Evolutionary conservation across 192 early-diverging fungal species (phyloP).

Genomic region (Coemansia biformis): DNA sequence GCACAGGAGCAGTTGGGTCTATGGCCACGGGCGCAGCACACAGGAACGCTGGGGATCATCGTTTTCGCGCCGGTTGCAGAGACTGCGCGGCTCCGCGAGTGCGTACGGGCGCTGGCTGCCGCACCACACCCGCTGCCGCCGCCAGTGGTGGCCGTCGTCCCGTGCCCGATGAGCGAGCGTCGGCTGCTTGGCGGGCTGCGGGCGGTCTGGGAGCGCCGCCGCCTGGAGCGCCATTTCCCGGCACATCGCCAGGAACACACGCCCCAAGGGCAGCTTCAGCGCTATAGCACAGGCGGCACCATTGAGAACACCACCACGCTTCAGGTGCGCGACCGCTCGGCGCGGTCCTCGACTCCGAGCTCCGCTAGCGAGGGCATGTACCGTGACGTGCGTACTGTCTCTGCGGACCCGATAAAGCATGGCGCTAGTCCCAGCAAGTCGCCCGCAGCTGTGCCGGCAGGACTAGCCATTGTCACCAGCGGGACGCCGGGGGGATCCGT

Average conservation of each 20-base stretch:
- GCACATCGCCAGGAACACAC: not conserved
- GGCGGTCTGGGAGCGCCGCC: slow-evolving; percentile 25
- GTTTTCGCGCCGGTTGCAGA: slow-evolving; percentile 21
- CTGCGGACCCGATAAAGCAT: no score
- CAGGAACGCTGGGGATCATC: slow-evolving; percentile 34
- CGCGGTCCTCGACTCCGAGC: no score
- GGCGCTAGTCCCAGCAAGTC: no score
- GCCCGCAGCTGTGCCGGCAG: no score
- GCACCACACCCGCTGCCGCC: slow-evolving; percentile 40
- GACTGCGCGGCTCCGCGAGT: slow-evolving; percentile 13
- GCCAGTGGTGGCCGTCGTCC: slow-evolving; percentile 34
- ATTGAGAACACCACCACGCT: not conserved
- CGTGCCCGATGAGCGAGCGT: slow-evolving; percentile 31
- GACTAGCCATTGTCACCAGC: no score
- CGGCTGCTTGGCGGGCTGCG: slow-evolving; percentile 26
- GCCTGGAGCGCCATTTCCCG: slow-evolving; percentile 8
- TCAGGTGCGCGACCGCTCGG: no score
- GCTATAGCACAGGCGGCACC: not conserved
- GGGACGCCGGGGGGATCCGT: no score
- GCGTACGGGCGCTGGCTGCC: slow-evolving; percentile 10
- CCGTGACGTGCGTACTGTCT: slow-evolving; percentile 19
- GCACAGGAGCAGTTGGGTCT: no score
- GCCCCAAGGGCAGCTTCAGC: no score
- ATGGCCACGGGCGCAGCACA: slow-evolving; percentile 5
- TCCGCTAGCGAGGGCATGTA: slow-evolving; percentile 30